phyloP scores from a whole-genome alignment of 345 rosid species.

The Nephelium lappaceum region DNA sequence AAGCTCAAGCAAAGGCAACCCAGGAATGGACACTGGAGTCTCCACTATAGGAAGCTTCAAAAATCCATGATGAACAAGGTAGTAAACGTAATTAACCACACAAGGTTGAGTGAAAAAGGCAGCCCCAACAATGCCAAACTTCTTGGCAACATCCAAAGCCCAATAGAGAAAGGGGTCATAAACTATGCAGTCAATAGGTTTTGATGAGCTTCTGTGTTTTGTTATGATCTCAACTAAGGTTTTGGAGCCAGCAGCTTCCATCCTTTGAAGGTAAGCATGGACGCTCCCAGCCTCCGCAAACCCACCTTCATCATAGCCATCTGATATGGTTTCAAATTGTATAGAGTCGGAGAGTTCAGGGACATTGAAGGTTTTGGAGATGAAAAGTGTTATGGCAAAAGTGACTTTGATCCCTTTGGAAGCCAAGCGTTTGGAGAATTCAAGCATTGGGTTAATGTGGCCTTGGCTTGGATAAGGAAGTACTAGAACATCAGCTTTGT shows the following conservation, averaged over 20 bases:
- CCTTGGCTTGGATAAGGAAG: constrained; percentile 50
- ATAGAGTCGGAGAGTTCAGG: constrained; percentile 22
- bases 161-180: constrained; percentile 69
- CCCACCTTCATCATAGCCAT: constrained; percentile 43
- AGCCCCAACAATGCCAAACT: constrained; percentile 51
- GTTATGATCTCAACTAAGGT: constrained; percentile 48
- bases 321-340: constrained; percentile 41
- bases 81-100: constrained; percentile 58
- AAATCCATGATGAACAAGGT: constrained; percentile 37
- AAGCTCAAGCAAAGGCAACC: constrained; percentile 47
- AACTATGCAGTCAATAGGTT: constrained; percentile 52
- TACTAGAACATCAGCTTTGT: constrained; percentile 31
- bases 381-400: constrained; percentile 40
- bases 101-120: constrained; percentile 74
- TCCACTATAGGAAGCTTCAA: constrained; percentile 46
- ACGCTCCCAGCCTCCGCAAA: constrained; percentile 25
- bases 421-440: constrained; percentile 50
- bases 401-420: constrained; percentile 46
- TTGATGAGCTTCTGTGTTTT: constrained; percentile 27
- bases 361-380: constrained; percentile 26
- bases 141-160: constrained; percentile 66
- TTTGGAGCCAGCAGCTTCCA: constrained; percentile 47
- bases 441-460: constrained; percentile 52
- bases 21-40: constrained; percentile 30
- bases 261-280: constrained; percentile 36